Evolutionary conservation across 2,329 filamentous ascomycete species (phyloP).

Genomic region (Dendrostoma leiphaemia): DNA sequence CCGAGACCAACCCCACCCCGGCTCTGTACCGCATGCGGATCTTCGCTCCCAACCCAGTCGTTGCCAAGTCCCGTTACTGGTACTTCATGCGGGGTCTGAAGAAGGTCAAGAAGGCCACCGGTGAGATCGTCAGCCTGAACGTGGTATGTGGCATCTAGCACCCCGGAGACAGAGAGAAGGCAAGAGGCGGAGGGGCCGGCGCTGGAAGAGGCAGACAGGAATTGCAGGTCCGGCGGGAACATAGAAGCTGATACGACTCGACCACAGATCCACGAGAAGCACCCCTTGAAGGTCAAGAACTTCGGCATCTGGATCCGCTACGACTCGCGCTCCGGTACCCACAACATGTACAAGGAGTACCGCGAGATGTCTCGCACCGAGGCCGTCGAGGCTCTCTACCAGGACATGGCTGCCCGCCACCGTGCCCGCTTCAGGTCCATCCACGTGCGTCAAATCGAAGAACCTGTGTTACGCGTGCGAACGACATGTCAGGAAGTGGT

Average conservation of each 20-base stretch:
- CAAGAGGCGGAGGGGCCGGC: not conserved
- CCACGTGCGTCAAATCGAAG: slow-evolving; percentile 68
- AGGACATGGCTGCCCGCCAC: slow-evolving; percentile 99
- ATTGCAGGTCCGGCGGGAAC: not conserved
- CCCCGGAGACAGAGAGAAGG: slow-evolving; percentile 5
- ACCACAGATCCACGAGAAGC: slow-evolving; percentile 94
- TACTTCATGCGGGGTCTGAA: slow-evolving; percentile 99
- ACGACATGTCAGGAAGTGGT: not conserved
- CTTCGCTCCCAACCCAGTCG: slow-evolving; percentile 95
- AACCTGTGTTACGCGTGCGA: slow-evolving; percentile 2
- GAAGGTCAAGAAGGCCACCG: slow-evolving; percentile 99
- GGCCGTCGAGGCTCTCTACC: slow-evolving; percentile 95
- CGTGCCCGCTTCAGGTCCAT: slow-evolving; percentile 97
- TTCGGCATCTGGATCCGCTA: slow-evolving; percentile 99
- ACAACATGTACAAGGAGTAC: slow-evolving; percentile 99
- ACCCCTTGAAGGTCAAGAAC: slow-evolving; percentile 99
- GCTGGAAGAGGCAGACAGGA: not conserved
- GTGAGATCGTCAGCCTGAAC: slow-evolving; percentile 98
- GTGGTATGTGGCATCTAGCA: slow-evolving; percentile 60
- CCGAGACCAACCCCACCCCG: slow-evolving; percentile 93
- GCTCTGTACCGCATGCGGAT: slow-evolving; percentile 99
- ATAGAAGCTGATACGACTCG: slow-evolving; percentile 17
- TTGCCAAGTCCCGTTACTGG: slow-evolving; percentile 99
- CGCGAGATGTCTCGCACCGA: slow-evolving; percentile 96
- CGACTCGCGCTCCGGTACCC: slow-evolving; percentile 98